phyloP scores from a whole-genome alignment of 495 filamentous ascomycete genomes.

The Lasiosphaeris hirsuta region DNA sequence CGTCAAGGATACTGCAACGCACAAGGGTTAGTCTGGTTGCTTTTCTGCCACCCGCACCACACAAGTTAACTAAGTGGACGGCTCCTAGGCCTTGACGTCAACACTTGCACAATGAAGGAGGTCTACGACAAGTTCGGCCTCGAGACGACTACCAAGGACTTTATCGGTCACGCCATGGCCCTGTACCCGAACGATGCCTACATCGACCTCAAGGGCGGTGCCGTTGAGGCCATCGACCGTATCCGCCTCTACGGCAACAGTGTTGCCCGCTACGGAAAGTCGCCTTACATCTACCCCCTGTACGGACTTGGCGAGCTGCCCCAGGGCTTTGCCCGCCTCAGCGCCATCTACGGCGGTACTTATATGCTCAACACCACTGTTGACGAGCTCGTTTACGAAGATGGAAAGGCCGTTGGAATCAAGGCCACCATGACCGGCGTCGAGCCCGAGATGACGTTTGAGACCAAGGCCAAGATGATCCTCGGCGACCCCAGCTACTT shows the following conservation, averaged over 20 bases:
- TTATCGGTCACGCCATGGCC: slow-evolving; percentile 97
- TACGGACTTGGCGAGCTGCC: slow-evolving; percentile 97
- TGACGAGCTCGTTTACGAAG: slow-evolving; percentile 81
- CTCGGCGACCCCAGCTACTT: slow-evolving; percentile 97
- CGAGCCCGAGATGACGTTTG: slow-evolving; percentile 84
- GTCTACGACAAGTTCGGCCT: slow-evolving; percentile 97
- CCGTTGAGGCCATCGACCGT: slow-evolving; percentile 83
- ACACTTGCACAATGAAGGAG: slow-evolving; percentile 82
- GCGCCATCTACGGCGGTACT: slow-evolving; percentile 96
- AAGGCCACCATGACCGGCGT: slow-evolving; percentile 93
- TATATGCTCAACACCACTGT: slow-evolving; percentile 98
- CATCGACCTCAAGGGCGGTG: slow-evolving; percentile 65
- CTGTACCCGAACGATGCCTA: slow-evolving; percentile 88
- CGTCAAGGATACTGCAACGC: slow-evolving; percentile 74
- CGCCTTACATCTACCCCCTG: slow-evolving; percentile 97
- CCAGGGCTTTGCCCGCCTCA: slow-evolving; percentile 95
- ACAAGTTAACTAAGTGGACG: background rate
- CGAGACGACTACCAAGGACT: slow-evolving; percentile 88
- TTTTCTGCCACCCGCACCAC: background rate
- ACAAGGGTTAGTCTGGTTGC: slow-evolving; percentile 64
- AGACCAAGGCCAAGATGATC: slow-evolving; percentile 94
- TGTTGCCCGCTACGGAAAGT: slow-evolving; percentile 97
- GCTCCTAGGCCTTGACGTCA: slow-evolving; percentile 71
- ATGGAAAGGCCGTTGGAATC: slow-evolving; percentile 81
- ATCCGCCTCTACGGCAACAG: slow-evolving; percentile 97